phyloP scores from a whole-genome alignment of 805 yeast species.

The Pichia occidentalis region DNA sequence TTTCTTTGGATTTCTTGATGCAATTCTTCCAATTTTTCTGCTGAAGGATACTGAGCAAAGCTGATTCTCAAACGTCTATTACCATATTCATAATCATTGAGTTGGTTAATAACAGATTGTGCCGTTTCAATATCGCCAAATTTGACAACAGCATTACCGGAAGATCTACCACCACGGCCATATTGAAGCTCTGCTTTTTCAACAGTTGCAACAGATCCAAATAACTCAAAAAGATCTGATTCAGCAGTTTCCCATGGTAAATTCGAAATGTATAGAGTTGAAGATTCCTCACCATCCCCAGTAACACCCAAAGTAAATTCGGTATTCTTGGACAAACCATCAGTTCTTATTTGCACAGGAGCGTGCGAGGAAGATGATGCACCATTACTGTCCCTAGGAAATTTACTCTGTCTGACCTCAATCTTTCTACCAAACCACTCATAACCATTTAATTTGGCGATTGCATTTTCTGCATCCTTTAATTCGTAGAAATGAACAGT shows the following conservation, averaged over 20 bases:
- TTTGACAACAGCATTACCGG: conserved; percentile 82
- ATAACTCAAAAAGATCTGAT: conserved; percentile 76
- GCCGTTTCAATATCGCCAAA: conserved; percentile 64
- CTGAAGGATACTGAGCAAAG: conserved; percentile 42
- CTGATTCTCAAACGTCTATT: conserved; percentile 64
- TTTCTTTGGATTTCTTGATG: conserved; percentile 18
- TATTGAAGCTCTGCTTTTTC: conserved; percentile 68
- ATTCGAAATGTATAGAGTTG: conserved; percentile 62
- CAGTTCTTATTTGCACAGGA: conserved; percentile 9
- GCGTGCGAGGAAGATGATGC: conserved; percentile 20
- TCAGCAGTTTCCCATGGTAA: conserved; percentile 87
- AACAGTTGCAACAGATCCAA: conserved; percentile 77
- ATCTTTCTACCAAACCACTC: conserved; percentile 69
- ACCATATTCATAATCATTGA: conserved; percentile 80
- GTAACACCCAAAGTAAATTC: conserved; percentile 62
- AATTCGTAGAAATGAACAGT: conserved; percentile 62
- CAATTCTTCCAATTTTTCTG: conserved; percentile 11
- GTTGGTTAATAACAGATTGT: conserved; percentile 63
- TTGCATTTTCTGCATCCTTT: conserved; percentile 68
- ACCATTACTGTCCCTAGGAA: conserved; percentile 12
- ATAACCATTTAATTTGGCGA: conserved; percentile 60
- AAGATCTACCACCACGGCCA: conserved; percentile 55
- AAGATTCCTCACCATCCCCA: conserved; percentile 56
- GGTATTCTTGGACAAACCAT: conserved; percentile 32
- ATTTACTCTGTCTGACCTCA: conserved; percentile 72